These are phyloP conservation scores for Ceratorhiza oryzae-sativae DNA, from an alignment of 1,284 basidiomycete species.

Conservation along the genomic window DNA sequence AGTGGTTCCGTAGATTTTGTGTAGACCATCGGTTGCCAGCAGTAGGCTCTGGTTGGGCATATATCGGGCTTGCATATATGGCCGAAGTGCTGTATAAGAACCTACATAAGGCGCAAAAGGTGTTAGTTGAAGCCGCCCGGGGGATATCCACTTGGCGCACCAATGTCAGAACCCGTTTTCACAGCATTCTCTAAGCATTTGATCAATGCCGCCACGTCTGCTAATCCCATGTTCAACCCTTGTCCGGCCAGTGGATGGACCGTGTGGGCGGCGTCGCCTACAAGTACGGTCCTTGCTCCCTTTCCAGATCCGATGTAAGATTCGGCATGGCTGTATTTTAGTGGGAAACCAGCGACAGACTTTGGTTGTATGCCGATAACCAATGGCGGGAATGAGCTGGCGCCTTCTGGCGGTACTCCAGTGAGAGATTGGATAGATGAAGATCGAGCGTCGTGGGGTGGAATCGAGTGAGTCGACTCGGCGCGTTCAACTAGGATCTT, in stretches of 20 bases:
- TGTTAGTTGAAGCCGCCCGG: background rate
- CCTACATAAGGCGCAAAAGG: conserved; percentile 55
- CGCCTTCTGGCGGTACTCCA: conserved; percentile 69
- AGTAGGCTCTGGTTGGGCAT: conserved; percentile 85
- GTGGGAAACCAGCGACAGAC: conserved; percentile 90
- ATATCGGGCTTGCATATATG: conserved; percentile 83
- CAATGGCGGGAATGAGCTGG: conserved; percentile 74
- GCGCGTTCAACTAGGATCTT: conserved; percentile 52
- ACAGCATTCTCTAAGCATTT: conserved; percentile 67
- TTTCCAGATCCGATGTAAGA: conserved; percentile 78
- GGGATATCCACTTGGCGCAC: conserved; percentile 51
- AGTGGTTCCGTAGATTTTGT: conserved; percentile 80
- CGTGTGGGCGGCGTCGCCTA: conserved; percentile 97
- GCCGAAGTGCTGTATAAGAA: conserved; percentile 75
- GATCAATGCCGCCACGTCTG: conserved; percentile 78
- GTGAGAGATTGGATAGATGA: conserved; percentile 49
- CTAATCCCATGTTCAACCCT: conserved; percentile 92
- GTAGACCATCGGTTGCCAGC: conserved; percentile 84
- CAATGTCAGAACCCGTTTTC: conserved; percentile 77
- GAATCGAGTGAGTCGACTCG: conserved; percentile 64
- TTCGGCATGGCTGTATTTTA: conserved; percentile 88
- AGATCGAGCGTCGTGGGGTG: conserved; percentile 67
- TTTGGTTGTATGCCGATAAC: conserved; percentile 75
- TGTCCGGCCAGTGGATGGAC: conserved; percentile 98
- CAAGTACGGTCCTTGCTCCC: conserved; percentile 78